Evolutionary conservation across 768 basidiomycete species (phyloP).

Genomic region (Leucosporidium creatinivorum): DNA sequence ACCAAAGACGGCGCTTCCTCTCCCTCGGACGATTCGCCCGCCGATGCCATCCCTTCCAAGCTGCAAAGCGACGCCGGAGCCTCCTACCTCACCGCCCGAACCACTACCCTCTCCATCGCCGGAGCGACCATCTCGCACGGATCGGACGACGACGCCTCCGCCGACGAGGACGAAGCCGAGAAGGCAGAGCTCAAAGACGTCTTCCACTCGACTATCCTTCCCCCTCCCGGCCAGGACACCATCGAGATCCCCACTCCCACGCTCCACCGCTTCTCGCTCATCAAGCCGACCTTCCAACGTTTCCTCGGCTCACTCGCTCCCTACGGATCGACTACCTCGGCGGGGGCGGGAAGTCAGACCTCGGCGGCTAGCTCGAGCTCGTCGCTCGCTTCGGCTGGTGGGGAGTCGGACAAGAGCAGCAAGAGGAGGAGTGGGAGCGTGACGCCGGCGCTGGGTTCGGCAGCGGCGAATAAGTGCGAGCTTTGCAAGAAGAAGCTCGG

Average conservation of each 20-base stretch:
- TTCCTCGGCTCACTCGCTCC: slow-evolving; percentile 19
- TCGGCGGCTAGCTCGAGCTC: background rate
- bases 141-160: slow-evolving; percentile 41
- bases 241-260: slow-evolving; percentile 41
- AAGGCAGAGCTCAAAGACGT: background rate
- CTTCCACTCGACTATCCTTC: background rate
- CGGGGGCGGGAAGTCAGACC: background rate
- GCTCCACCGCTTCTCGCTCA: slow-evolving; percentile 77
- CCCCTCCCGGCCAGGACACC: background rate
- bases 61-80: background rate
- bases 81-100: slow-evolving; percentile 13
- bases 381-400: background rate
- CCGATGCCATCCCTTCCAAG: background rate
- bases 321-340: background rate
- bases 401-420: background rate
- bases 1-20: too few species aligned
- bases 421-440: slow-evolving; percentile 3
- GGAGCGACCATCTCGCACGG: slow-evolving; percentile 47
- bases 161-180: slow-evolving; percentile 33
- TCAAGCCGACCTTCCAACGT: slow-evolving; percentile 59
- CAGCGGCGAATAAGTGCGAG: slow-evolving; percentile 56
- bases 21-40: background rate
- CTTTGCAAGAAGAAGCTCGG: slow-evolving; percentile 73
- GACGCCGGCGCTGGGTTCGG: slow-evolving; percentile 3
- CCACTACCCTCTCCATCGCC: slow-evolving; percentile 27